Conservation (phyloP, 2,329 filamentous ascomycete genomes). For the Ophiostoma triangulosporum region DNA sequence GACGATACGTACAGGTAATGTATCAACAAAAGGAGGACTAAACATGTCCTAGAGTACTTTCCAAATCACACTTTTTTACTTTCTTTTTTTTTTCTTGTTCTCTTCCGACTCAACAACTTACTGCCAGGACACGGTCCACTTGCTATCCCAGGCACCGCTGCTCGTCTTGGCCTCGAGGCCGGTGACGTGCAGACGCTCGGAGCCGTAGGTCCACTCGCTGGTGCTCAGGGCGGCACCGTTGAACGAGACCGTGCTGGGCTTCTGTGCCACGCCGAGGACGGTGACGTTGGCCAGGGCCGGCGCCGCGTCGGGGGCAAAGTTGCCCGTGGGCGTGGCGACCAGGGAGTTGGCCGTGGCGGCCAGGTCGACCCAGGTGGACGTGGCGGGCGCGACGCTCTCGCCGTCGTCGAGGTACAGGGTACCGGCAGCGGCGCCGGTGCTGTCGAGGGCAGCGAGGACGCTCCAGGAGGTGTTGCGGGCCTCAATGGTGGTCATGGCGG, state of each 20-base stretch:
- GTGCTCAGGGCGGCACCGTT: constrained; percentile 32
- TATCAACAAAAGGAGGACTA: too few relatives aligned
- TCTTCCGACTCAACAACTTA: not conserved
- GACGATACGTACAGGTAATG: too few relatives aligned
- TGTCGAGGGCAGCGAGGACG: constrained; percentile 47
- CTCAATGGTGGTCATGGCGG: constrained; percentile 51
- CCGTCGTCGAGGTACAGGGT: constrained; percentile 63
- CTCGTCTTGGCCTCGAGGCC: constrained; percentile 32
- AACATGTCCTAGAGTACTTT: too few relatives aligned
- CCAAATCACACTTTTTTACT: too few relatives aligned
- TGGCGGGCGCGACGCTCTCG: constrained; percentile 38
- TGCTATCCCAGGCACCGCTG: constrained; percentile 41
- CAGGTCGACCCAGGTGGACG: constrained; percentile 6
- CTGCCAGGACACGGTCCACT: constrained; percentile 45
- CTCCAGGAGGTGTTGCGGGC: constrained; percentile 53
- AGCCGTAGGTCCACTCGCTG: constrained; percentile 26
- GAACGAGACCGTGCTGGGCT: constrained; percentile 33
- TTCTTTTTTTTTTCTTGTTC: not conserved
- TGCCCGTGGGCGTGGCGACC: constrained; percentile 33
- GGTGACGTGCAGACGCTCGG: constrained; percentile 34
- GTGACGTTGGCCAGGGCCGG: constrained; percentile 45
- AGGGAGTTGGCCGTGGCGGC: constrained; percentile 20
- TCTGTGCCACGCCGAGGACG: constrained; percentile 38
- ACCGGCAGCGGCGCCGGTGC: constrained; percentile 42
- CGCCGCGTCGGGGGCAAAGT: constrained; percentile 24